phyloP scores from a whole-genome alignment of 179 eudicot species.

The Drosera spatulata region DNA sequence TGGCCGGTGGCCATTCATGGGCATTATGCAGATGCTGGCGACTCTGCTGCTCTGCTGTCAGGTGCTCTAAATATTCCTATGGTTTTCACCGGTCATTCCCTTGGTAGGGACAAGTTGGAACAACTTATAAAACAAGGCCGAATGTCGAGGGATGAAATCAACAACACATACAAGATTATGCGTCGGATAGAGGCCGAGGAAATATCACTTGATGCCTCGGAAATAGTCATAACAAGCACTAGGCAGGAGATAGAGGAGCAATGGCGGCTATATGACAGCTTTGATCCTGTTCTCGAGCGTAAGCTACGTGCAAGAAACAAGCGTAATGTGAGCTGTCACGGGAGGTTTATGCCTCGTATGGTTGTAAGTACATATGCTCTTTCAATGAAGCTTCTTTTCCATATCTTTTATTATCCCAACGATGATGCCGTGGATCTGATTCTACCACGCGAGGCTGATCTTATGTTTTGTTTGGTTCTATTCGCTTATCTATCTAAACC shows the following conservation, averaged over 20 bases:
- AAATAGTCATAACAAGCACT: slow-evolving; percentile 86
- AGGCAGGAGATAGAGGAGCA: slow-evolving; percentile 97
- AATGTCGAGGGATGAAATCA: slow-evolving; percentile 64
- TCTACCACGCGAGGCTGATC: no score
- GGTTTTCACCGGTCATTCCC: slow-evolving; percentile 95
- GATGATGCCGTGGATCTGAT: no score
- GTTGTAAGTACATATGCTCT: slow-evolving; percentile 42
- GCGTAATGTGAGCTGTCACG: slow-evolving; percentile 90
- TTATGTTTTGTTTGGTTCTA: no score
- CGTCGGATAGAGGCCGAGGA: slow-evolving; percentile 95
- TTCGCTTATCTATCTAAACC: no score
- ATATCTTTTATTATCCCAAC: no score
- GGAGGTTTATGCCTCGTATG: slow-evolving; percentile 97
- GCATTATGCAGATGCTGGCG: slow-evolving; percentile 97
- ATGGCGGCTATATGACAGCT: slow-evolving; percentile 93
- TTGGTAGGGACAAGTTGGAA: slow-evolving; percentile 88
- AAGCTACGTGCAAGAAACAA: slow-evolving; percentile 82
- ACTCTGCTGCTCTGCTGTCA: slow-evolving; percentile 78
- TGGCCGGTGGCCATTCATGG: slow-evolving; percentile 98
- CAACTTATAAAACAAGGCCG: slow-evolving; percentile 88
- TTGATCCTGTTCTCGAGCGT: slow-evolving; percentile 75
- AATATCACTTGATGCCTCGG: slow-evolving; percentile 80
- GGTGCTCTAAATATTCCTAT: slow-evolving; percentile 91
- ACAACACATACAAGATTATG: slow-evolving; percentile 71
- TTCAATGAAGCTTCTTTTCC: no score